Evolutionary conservation across 306 rosid species (phyloP).

Genomic region (Quercus mongolica): DNA sequence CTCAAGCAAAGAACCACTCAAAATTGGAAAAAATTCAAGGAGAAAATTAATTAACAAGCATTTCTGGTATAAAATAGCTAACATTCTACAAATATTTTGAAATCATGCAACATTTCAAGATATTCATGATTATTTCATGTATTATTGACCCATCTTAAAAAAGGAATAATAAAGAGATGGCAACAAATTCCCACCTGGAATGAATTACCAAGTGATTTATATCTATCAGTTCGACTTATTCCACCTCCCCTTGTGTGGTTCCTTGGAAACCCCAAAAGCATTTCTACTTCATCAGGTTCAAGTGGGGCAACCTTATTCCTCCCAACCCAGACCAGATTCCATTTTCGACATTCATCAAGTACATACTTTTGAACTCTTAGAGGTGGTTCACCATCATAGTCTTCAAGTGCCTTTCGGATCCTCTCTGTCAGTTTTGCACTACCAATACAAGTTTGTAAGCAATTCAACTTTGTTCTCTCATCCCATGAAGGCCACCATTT

Average conservation of each 20-base stretch:
- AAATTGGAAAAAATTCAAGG: constrained; percentile 2
- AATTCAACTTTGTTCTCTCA: constrained; percentile 61
- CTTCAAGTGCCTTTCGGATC: constrained; percentile 70
- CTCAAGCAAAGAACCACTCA: not conserved
- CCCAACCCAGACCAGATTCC: constrained; percentile 99
- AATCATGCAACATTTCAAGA: not conserved
- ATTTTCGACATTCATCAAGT: constrained; percentile 73
- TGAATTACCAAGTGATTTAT: constrained; percentile 92
- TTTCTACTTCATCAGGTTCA: constrained; percentile 90
- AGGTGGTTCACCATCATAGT: constrained; percentile 56
- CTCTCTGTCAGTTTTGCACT: constrained; percentile 77
- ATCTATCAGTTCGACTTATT: constrained; percentile 88
- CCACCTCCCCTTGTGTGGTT: constrained; percentile 99
- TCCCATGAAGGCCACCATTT: constrained; percentile 99
- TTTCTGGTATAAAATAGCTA: not conserved
- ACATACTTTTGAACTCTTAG: constrained; percentile 50
- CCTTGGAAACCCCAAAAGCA: constrained; percentile 82
- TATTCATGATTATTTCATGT: constrained; percentile 1
- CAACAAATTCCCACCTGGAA: constrained; percentile 65
- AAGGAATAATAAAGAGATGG: not conserved
- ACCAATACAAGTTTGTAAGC: constrained; percentile 69
- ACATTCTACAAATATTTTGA: not conserved
- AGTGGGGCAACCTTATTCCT: constrained; percentile 92
- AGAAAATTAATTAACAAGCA: not conserved
- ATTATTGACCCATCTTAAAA: not conserved